Evolutionary conservation across 148 eudicot species (phyloP).

Genomic region (Polygonum maritimum): DNA sequence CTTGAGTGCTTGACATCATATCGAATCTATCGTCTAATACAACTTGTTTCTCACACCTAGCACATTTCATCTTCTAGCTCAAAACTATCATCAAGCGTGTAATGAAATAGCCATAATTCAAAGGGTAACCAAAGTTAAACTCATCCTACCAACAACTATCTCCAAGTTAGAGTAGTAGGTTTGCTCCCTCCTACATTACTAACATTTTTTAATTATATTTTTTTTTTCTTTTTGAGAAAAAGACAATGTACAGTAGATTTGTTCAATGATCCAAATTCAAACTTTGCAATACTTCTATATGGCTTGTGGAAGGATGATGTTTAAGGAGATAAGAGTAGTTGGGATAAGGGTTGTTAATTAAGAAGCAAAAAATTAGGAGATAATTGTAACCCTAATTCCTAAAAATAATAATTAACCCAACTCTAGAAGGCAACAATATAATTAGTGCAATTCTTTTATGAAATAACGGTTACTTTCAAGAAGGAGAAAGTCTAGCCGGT

Average conservation of each 20-base stretch:
- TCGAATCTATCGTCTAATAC: not conserved
- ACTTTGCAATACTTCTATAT: not conserved
- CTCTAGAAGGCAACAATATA: not conserved
- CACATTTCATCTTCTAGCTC: not conserved
- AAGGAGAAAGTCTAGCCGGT: slow-evolving; percentile 33
- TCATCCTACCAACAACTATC: not conserved
- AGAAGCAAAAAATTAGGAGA: not conserved
- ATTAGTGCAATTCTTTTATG: not conserved
- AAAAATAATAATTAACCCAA: not conserved
- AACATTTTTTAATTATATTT: not conserved
- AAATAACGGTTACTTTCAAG: slow-evolving; percentile 28
- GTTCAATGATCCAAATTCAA: not conserved
- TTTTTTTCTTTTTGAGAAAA: not conserved
- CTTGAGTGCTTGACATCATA: too few species aligned
- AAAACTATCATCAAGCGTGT: not conserved
- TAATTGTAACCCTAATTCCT: not conserved
- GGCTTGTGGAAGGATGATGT: not conserved
- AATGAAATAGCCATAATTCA: too few species aligned
- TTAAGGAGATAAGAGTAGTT: not conserved
- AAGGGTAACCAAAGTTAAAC: not conserved
- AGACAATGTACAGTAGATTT: not conserved
- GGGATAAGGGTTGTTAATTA: slow-evolving; percentile 9
- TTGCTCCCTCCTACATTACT: not conserved
- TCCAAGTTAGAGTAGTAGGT: not conserved
- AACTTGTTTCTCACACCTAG: not conserved